Evolutionary conservation across 306 rosid genomes (phyloP).

Genomic region (Styphnolobium japonicum): DNA sequence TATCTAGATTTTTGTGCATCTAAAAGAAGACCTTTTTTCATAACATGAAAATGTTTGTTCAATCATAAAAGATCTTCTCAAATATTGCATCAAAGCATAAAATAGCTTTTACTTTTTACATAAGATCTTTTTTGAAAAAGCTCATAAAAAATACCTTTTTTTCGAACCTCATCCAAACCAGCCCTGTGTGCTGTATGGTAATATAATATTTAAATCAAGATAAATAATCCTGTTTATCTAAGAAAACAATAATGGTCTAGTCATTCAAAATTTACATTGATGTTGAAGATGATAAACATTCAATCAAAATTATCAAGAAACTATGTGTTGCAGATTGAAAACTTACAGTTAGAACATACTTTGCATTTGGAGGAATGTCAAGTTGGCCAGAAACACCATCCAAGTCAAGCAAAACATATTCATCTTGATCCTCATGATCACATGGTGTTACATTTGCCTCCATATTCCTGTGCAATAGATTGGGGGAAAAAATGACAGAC

Average conservation of each 20-base stretch:
- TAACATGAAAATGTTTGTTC: no score
- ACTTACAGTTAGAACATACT: slow-evolving; percentile 69
- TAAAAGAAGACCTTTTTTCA: no score
- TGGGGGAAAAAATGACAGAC: neutral
- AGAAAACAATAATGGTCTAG: neutral
- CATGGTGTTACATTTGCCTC: slow-evolving; percentile 32
- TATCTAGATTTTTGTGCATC: no score
- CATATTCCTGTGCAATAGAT: slow-evolving; percentile 41
- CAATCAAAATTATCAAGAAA: neutral
- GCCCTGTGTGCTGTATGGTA: neutral
- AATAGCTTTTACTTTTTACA: no score
- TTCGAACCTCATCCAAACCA: no score
- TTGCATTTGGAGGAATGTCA: slow-evolving; percentile 65
- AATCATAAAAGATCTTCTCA: no score
- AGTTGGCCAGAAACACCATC: slow-evolving; percentile 47
- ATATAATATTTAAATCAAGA: neutral
- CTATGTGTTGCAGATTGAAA: neutral
- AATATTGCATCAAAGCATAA: no score
- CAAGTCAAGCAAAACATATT: slow-evolving; percentile 71
- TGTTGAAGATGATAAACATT: neutral
- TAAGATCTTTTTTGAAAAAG: no score
- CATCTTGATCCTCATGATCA: slow-evolving; percentile 50
- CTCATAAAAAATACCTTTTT: no score
- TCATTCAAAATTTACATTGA: neutral
- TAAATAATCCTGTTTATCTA: neutral